phyloP scores from a whole-genome alignment of 2,329 filamentous ascomycete genomes.

The Xylaria sp. region DNA sequence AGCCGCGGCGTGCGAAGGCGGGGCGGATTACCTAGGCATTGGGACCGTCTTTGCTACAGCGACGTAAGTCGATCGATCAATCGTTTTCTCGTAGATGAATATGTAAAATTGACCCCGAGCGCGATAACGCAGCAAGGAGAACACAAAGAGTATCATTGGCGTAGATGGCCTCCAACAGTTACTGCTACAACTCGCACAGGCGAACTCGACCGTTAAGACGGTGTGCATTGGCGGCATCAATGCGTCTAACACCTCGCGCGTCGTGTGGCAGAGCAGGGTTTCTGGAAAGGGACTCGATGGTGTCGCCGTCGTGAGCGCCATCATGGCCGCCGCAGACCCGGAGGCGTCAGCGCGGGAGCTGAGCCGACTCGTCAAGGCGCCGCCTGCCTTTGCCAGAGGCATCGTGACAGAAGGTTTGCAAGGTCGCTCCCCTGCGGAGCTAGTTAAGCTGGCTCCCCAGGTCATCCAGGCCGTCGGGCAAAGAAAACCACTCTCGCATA shows the following conservation, averaged over 20 bases:
- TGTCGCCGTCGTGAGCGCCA: constrained; percentile 88
- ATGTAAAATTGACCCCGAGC: background rate
- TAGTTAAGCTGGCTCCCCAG: constrained; percentile 49
- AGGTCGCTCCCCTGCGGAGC: constrained; percentile 34
- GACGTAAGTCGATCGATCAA: constrained; percentile 64
- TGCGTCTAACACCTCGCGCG: constrained; percentile 75
- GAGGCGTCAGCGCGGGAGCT: constrained; percentile 70
- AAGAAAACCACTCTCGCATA: constrained; percentile 82
- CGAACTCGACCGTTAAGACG: constrained; percentile 61
- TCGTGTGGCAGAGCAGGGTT: constrained; percentile 74
- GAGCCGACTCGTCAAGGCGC: constrained; percentile 61
- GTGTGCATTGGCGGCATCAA: constrained; percentile 94
- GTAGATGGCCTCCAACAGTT: constrained; percentile 75
- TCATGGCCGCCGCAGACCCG: constrained; percentile 78
- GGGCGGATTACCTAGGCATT: constrained; percentile 91
- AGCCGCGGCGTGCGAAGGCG: constrained; percentile 72
- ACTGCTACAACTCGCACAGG: constrained; percentile 66
- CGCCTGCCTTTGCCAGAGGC: constrained; percentile 46
- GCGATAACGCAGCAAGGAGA: constrained; percentile 71
- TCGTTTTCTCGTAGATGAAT: background rate
- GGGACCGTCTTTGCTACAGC: constrained; percentile 88
- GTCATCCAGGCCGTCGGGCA: constrained; percentile 70
- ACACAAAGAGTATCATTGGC: constrained; percentile 85
- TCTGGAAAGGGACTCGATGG: constrained; percentile 75
- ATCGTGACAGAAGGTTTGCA: constrained; percentile 25